Evolutionary conservation across 345 rosid genomes (phyloP).

Genomic region (Populus alba): DNA sequence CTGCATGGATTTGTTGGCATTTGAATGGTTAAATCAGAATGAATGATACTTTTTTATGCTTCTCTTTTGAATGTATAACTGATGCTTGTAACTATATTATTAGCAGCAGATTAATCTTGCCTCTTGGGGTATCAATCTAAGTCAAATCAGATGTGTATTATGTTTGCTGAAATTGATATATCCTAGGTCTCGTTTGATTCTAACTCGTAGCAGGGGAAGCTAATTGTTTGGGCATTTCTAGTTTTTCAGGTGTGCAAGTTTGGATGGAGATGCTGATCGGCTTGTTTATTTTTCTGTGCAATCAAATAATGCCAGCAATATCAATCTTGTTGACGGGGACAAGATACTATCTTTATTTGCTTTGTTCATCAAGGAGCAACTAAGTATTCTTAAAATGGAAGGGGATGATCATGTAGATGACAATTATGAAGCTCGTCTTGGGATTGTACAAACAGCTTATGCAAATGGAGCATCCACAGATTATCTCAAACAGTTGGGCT

Average conservation of each 20-base stretch:
- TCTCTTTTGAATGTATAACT: background rate
- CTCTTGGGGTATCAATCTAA: background rate
- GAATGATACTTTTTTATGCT: background rate
- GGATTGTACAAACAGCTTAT: constrained; percentile 90
- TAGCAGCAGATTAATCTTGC: background rate
- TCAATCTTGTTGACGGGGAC: constrained; percentile 86
- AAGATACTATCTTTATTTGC: constrained; percentile 88
- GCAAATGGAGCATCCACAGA: constrained; percentile 92
- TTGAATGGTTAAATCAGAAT: background rate
- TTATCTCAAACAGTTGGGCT: constrained; percentile 63
- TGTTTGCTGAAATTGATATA: background rate
- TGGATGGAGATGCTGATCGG: constrained; percentile 97
- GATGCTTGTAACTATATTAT: background rate
- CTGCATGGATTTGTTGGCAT: background rate
- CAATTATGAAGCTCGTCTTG: constrained; percentile 48
- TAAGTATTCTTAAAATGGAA: constrained; percentile 39
- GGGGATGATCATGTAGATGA: constrained; percentile 21
- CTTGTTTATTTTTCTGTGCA: constrained; percentile 66
- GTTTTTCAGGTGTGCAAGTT: constrained; percentile 82
- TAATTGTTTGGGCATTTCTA: constrained; percentile 36
- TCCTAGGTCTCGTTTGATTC: background rate
- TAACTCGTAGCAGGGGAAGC: background rate
- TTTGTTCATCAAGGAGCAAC: constrained; percentile 72
- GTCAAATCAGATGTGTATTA: background rate
- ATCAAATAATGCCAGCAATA: constrained; percentile 36